phyloP scores from a whole-genome alignment of 768 basidiomycete species.

The Mycena maculata region DNA sequence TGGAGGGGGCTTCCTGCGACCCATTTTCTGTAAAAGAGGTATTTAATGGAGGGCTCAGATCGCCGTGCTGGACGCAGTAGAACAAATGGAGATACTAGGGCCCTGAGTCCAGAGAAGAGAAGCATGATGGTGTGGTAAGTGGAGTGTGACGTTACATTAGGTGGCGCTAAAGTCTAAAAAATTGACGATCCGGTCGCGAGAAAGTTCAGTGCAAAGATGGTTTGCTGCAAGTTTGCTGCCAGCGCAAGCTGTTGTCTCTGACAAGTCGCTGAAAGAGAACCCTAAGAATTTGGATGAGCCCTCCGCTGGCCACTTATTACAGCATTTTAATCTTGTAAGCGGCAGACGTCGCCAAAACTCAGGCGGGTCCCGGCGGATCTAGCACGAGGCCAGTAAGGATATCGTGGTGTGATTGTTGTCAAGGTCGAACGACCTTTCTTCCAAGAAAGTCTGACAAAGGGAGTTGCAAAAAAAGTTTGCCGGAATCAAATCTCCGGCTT shows the following conservation, averaged over 20 bases:
- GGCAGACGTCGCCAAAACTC: neutral
- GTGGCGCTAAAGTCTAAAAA: conserved; percentile 21
- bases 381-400: neutral
- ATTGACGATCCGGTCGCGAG: neutral
- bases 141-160: conserved; percentile 22
- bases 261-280: no score
- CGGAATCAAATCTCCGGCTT: no score
- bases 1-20: conserved; percentile 9
- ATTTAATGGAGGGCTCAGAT: conserved; percentile 10
- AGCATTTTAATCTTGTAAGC: neutral
- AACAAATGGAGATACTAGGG: conserved; percentile 23
- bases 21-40: conserved; percentile 2
- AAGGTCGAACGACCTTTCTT: neutral
- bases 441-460: neutral
- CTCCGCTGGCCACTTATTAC: neutral
- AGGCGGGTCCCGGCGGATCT: neutral
- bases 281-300: no score
- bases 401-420: neutral
- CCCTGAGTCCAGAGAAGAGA: conserved; percentile 7
- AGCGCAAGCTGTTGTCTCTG: neutral
- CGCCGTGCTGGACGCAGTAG: conserved; percentile 11
- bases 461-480: neutral
- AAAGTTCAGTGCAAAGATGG: neutral
- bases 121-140: conserved; percentile 22
- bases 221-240: neutral